Evolutionary conservation across 2,329 filamentous ascomycete genomes (phyloP).

Genomic region (Botrytis medusae): DNA sequence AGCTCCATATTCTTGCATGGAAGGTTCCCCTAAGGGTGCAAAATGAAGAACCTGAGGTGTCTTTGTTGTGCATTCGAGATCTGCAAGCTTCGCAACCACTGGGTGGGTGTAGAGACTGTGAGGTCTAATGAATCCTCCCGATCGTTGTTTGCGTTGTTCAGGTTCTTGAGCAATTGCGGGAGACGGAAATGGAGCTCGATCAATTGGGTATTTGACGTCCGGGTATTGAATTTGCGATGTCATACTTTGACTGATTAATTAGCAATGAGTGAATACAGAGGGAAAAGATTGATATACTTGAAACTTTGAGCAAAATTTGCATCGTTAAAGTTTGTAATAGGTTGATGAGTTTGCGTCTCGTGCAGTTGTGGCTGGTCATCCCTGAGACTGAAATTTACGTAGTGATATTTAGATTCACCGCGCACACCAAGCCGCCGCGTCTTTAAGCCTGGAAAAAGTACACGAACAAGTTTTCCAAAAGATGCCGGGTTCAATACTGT

Average conservation of each 20-base stretch:
- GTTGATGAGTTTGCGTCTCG: conserved; percentile 46
- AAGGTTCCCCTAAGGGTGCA: conserved; percentile 54
- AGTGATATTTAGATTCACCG: conserved; percentile 98
- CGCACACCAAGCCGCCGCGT: conserved; percentile 88
- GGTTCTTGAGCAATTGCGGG: conserved; percentile 42
- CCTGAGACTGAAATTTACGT: conserved; percentile 65
- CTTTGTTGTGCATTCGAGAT: conserved; percentile 59
- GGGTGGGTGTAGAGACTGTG: conserved; percentile 62
- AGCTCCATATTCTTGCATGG: conserved; percentile 63
- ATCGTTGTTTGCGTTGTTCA: conserved; percentile 34
- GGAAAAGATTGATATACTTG: conserved; percentile 45
- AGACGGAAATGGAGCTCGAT: conserved; percentile 43
- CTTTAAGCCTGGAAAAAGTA: conserved; percentile 93
- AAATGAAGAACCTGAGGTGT: conserved; percentile 62
- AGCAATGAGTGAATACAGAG: conserved; percentile 18
- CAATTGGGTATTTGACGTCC: conserved; percentile 39
- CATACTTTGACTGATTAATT: conserved; percentile 34
- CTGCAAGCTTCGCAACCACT: conserved; percentile 55
- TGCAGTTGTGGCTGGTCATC: conserved; percentile 49
- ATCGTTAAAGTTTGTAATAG: conserved; percentile 53
- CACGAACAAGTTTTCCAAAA: conserved; percentile 94
- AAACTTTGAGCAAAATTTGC: conserved; percentile 50
- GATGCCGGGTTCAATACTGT: conserved; percentile 95
- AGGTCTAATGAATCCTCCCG: conserved; percentile 40
- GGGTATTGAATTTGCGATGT: conserved; percentile 35